Evolutionary conservation across 768 basidiomycete species (phyloP).

Genomic region (Podaxis sp.): DNA sequence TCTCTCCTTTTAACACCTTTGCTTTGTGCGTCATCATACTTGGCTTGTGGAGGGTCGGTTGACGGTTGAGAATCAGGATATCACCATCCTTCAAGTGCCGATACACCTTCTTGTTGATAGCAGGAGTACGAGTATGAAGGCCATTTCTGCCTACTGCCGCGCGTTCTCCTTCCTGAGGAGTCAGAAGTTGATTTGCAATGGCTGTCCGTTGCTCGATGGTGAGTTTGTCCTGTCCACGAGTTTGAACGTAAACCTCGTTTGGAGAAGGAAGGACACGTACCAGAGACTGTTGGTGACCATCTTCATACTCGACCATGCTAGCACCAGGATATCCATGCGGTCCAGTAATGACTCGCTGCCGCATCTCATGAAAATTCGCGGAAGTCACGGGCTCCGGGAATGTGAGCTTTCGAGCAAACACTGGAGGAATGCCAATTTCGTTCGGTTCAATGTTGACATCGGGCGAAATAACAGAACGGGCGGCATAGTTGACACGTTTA

Average conservation of each 20-base stretch:
- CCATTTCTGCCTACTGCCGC: conserved; percentile 42
- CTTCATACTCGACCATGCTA: conserved; percentile 91
- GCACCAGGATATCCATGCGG: conserved; percentile 89
- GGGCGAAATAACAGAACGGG: conserved; percentile 99
- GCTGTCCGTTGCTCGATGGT: conserved; percentile 88
- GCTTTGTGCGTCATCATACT: conserved; percentile 99
- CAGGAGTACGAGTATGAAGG: conserved; percentile 70
- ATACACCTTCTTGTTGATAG: conserved; percentile 96
- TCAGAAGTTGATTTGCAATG: conserved; percentile 91
- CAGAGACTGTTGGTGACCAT: conserved; percentile 82
- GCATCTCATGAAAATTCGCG: conserved; percentile 83
- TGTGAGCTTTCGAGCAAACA: conserved; percentile 94
- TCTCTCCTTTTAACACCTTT: conserved; percentile 88
- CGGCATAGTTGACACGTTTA: conserved; percentile 98
- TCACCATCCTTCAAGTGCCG: conserved; percentile 94
- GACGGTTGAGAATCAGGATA: conserved; percentile 91
- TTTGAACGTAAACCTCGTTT: not conserved
- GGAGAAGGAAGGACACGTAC: conserved; percentile 34
- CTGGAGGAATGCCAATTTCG: conserved; percentile 96
- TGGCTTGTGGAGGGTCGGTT: conserved; percentile 97
- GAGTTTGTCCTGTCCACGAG: conserved; percentile 63
- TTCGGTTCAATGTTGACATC: conserved; percentile 99
- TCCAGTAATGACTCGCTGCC: conserved; percentile 88
- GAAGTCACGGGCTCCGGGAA: conserved; percentile 97
- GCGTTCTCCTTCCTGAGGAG: conserved; percentile 77